Evolutionary conservation across 176 grass and related monocot genomes (phyloP), one percentile per base, ranked within the genome.

Genomic region (Ampelocalamus luodianensis): DNA sequence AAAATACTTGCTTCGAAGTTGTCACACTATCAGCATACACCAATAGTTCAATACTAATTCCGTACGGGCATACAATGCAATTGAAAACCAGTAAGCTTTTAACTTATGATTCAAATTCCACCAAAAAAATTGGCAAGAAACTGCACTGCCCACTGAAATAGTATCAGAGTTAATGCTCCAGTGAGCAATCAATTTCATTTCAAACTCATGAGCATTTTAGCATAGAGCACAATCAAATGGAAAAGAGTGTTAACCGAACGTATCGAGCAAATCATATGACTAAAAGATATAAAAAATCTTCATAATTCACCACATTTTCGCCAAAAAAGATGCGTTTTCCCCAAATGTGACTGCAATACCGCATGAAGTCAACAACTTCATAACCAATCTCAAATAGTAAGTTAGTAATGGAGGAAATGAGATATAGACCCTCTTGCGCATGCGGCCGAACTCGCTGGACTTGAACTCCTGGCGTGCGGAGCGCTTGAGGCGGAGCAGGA

Each of bases 381-480:
- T 8, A 50, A 76, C 23, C 1, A 68, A 49, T 22, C 38, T 26
- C 17, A 10, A 3, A 67, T 67, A 60, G n/a, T 13, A 12, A 48
- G 45, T 14, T 4, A 14, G 16, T 14, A 49, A 9, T 18, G n/a
- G 38, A 56, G 32, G 24, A 70, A 62, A 1, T 16, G 34, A 68
- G 67, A 46, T 65, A 80, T 14, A 17, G 89, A 99, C 93, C 93
- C 88, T 90, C 84, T 94, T 96, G 38, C 88, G 90, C 93, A 96
- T 96, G 83, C 90, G 88, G 78, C 88, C 10, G 76, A 99, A 96
- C 53, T 93, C 88, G 74, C 90, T 95, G 86, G 90, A 89, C 32
- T 92, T 93, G 86, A 92, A 99, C 81, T 99, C 93, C 79, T 99
- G 94, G 83, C 91, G 85, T 49, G 96, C 91, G 23, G 96, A 99